Evolutionary conservation across 306 rosid genomes (phyloP).

Genomic region (Cucumis melo): DNA sequence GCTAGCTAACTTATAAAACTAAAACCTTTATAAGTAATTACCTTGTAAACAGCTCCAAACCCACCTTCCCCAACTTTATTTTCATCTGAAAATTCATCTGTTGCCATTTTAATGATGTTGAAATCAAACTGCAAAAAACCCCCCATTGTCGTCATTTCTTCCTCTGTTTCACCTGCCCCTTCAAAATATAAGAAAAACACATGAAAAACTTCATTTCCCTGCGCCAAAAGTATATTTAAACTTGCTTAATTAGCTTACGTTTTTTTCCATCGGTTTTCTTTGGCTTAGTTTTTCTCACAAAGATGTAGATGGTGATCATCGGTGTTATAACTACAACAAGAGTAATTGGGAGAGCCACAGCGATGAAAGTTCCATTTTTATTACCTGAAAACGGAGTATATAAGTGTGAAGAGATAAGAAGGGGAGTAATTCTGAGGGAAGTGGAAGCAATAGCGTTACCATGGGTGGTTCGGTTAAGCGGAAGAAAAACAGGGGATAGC

Average conservation of each 20-base stretch:
- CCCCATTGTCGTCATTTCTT: slow-evolving; percentile 6
- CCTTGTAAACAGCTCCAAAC: slow-evolving; percentile 50
- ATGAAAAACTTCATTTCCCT: no score
- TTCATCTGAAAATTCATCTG: slow-evolving; percentile 26
- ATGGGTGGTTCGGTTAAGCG: not conserved
- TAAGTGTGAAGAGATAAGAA: no score
- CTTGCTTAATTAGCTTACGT: not conserved
- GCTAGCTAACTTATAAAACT: not conserved
- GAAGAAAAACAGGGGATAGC: not conserved
- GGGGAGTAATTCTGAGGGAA: no score
- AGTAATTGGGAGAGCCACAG: not conserved
- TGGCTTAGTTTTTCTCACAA: not conserved
- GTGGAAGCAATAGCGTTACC: no score
- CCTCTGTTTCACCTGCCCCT: not conserved
- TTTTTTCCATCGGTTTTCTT: not conserved
- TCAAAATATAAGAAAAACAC: not conserved
- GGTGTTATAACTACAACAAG: not conserved
- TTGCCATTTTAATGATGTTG: slow-evolving; percentile 17
- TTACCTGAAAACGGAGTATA: not conserved
- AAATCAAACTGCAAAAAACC: slow-evolving; percentile 19
- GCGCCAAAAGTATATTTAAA: no score
- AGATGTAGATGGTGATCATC: not conserved
- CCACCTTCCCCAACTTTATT: slow-evolving; percentile 49
- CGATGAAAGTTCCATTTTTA: not conserved
- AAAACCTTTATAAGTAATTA: not conserved